Percentiles rank a stretch among this genome's conserved stretches.
phyloP scores from a whole-genome alignment of 2,329 filamentous ascomycete species.

The Fusarium pseudograminearum region DNA sequence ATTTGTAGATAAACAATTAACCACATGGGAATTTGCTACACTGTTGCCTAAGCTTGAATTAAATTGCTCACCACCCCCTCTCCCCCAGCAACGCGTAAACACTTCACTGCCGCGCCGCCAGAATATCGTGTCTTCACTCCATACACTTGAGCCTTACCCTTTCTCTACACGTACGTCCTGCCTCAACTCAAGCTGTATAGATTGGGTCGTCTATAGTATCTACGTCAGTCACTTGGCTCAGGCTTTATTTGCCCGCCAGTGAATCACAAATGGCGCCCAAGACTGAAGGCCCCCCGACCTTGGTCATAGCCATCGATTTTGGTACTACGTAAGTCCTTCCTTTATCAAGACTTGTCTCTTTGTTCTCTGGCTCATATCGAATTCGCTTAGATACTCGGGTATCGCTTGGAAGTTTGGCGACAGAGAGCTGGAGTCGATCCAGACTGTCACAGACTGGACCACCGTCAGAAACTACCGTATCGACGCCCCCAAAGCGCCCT shows the following conservation, averaged over 20 bases:
- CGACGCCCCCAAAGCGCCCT: constrained; percentile 52
- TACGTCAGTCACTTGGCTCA: background rate
- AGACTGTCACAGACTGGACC: constrained; percentile 51
- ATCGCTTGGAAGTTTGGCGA: constrained; percentile 54
- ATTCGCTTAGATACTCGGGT: constrained; percentile 54
- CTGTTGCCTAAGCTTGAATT: background rate
- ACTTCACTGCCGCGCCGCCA: background rate
- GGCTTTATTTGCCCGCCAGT: too few species aligned
- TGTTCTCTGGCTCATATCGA: constrained; percentile 5
- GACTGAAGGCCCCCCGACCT: background rate
- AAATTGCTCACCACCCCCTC: too few species aligned
- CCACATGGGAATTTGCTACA: background rate
- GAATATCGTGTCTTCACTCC: background rate
- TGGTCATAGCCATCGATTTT: constrained; percentile 34
- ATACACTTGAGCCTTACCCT: background rate
- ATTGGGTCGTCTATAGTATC: too few species aligned
- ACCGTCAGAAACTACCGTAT: constrained; percentile 31
- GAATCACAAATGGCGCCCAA: background rate
- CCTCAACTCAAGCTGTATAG: background rate
- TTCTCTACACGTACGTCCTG: background rate
- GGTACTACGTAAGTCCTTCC: constrained; percentile 23
- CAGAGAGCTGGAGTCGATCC: constrained; percentile 41
- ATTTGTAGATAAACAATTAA: background rate
- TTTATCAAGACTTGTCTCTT: background rate
- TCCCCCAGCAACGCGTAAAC: background rate